These are phyloP conservation scores for Aureobasidium sp. DNA, from an alignment of 2,329 filamentous ascomycete genomes.

Conservation along the genomic window DNA sequence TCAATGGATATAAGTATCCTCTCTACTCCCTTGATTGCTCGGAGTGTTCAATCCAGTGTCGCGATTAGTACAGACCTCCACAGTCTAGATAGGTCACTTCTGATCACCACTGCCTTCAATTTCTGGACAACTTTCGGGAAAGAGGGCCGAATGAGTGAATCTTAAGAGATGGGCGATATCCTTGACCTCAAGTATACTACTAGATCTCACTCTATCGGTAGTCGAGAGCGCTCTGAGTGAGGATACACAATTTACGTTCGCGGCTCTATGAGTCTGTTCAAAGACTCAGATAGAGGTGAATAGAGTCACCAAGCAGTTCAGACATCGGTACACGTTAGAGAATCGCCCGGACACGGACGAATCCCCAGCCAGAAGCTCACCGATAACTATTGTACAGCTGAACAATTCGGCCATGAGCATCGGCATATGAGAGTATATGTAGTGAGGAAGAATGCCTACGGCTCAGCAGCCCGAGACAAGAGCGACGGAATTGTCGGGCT, in stretches of 20 bases:
- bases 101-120: background rate
- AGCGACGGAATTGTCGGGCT: conserved; percentile 4
- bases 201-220: background rate
- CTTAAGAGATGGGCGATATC: background rate
- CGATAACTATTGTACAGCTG: background rate
- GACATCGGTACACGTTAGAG: background rate
- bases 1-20: background rate
- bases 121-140: background rate
- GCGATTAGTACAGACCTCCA: background rate
- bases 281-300: background rate
- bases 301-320: background rate
- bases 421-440: background rate
- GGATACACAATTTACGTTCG: too few species aligned
- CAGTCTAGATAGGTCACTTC: background rate
- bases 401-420: background rate
- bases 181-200: background rate
- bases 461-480: background rate
- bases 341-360: background rate
- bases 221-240: background rate
- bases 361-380: background rate
- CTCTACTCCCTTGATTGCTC: background rate
- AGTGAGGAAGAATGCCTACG: background rate
- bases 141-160: background rate
- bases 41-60: background rate
- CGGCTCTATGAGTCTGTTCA: background rate